These are phyloP conservation scores for Eucalyptus marginata DNA, from an alignment of 345 rosid species.

Conservation along the genomic window DNA sequence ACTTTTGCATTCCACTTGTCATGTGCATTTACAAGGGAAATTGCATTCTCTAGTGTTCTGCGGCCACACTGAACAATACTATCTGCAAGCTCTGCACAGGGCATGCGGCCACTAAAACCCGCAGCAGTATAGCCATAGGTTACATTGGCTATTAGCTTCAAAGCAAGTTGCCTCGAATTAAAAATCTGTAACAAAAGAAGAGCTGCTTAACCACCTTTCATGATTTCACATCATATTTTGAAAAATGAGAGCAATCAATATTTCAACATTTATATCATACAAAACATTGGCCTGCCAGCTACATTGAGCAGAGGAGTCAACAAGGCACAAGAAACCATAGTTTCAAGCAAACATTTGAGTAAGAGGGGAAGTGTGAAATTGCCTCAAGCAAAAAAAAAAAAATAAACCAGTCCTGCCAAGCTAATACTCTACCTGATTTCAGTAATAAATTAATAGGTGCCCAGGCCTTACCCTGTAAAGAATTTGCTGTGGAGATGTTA, in stretches of 20 bases:
- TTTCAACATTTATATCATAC: not conserved
- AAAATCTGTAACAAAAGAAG: slow-evolving; percentile 57
- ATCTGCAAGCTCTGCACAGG: slow-evolving; percentile 99
- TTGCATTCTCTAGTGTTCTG: slow-evolving; percentile 84
- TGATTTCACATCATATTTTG: not conserved
- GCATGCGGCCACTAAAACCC: slow-evolving; percentile 99
- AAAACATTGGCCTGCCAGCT: not conserved
- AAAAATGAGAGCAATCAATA: not conserved
- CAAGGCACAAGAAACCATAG: not conserved
- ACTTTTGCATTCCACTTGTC: slow-evolving; percentile 79
- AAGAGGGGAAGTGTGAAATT: not conserved
- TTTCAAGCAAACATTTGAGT: not conserved
- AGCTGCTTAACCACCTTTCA: not conserved
- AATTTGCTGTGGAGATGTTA: slow-evolving; percentile 67
- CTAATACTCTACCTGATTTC: not conserved
- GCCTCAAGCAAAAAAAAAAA: not conserved
- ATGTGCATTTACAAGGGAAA: slow-evolving; percentile 60
- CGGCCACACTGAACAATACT: slow-evolving; percentile 99
- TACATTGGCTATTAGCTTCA: slow-evolving; percentile 95
- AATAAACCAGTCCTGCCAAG: not conserved
- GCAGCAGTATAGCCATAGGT: slow-evolving; percentile 98
- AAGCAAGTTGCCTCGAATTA: slow-evolving; percentile 95
- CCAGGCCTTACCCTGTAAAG: slow-evolving; percentile 63
- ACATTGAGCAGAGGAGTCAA: not conserved
- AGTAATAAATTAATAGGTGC: not conserved